These are phyloP conservation scores for Dovyalis caffra DNA, from an alignment of 345 rosid genomes.

Conservation along the genomic window DNA sequence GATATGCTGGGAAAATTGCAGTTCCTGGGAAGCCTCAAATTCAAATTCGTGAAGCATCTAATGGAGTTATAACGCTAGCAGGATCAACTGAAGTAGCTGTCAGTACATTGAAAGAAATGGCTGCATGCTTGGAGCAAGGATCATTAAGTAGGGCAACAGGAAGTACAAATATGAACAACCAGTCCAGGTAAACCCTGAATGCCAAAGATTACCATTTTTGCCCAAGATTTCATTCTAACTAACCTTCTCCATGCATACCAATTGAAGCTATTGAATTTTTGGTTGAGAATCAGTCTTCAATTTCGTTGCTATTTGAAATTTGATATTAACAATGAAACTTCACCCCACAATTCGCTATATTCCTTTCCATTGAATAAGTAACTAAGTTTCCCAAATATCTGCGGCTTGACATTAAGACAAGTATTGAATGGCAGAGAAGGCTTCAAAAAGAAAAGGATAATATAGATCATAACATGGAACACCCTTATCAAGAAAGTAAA, in stretches of 20 bases:
- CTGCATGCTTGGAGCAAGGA: conserved; percentile 89
- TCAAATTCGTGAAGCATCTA: conserved; percentile 92
- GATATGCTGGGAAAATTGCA: conserved; percentile 48
- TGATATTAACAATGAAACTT: not conserved
- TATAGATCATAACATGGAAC: too few relatives aligned
- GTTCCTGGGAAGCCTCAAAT: conserved; percentile 76
- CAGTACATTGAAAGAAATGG: conserved; percentile 78
- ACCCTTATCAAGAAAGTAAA: not conserved
- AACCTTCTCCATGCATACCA: not conserved
- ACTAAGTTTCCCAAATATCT: not conserved
- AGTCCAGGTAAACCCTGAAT: conserved; percentile 65
- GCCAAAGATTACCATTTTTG: not conserved
- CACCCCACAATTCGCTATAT: not conserved
- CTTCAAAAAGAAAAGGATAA: not conserved
- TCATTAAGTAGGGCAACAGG: conserved; percentile 90
- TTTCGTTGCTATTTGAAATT: not conserved
- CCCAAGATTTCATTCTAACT: not conserved
- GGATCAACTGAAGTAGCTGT: conserved; percentile 90
- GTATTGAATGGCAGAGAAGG: not conserved
- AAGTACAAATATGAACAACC: conserved; percentile 96
- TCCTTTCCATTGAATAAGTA: not conserved
- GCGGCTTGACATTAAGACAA: too few relatives aligned
- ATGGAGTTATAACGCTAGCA: conserved; percentile 88
- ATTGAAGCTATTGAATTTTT: not conserved
- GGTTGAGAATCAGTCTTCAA: not conserved